Evolutionary conservation across 1,284 basidiomycete species (phyloP), one percentile per base, ranked within the genome.

Genomic region (Trichosporon sp.): DNA sequence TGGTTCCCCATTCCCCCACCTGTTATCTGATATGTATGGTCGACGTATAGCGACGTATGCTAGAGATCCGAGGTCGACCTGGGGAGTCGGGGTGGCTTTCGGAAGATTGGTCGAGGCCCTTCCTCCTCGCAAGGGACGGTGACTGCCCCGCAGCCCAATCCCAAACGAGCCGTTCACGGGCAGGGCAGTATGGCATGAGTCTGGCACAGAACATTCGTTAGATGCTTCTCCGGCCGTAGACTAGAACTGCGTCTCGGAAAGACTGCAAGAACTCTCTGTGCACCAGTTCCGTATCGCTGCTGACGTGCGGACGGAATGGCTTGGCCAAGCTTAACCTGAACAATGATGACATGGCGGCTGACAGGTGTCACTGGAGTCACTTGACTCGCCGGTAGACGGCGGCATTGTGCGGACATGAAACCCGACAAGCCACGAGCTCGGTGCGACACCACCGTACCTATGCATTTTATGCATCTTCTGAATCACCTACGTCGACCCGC

Each of bases 381-480:
- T 46, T 46, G 43, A 46, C 43, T 46, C 4, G 43, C 43, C 10
- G 11, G 14, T 3, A 10, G 40, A 14, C 16, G 43, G 43, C 43
- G 21, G 21, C 54, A 31, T 31, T 14, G 11, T 31, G 54, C 21
- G 54, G 54, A 32, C 12, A 2, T 11, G 38, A 31, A 31, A 32
- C 11, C 31, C 31, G 59, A 35, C 19, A 26, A 35, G 16, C 14
- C 59, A 16, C 21, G 19, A 37, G 35, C 5, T 32, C 54, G 10
- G 21, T 4, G 5, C 31, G 26, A 14, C 26, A 31, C 26, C 2
- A 5, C 11, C 32, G 32, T 63, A 37, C 16, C 16, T 37, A 35
- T 26, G 59, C 32, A 63, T 63, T 35, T 35, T 19, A 63, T 63
- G 59, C 59, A 63, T 63, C 59, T 63, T 63, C 59, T 63, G 59